Conservation (phyloP, 805 yeast species). For the Candida easanensis region DNA sequence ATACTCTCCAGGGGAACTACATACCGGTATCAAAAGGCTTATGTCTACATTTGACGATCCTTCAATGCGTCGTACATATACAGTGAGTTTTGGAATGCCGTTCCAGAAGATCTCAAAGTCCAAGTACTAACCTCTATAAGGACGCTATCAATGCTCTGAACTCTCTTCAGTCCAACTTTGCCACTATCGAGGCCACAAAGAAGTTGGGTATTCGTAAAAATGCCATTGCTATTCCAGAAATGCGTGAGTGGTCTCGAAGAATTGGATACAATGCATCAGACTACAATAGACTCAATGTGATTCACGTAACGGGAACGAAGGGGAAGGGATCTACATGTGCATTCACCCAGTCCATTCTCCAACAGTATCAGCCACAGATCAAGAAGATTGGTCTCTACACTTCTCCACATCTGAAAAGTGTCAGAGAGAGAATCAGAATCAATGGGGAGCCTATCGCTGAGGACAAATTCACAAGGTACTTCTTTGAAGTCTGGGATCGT, state of each 20-base stretch:
- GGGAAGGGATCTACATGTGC: slow-evolving; percentile 99
- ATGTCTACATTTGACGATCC: background rate
- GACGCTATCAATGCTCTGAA: slow-evolving; percentile 88
- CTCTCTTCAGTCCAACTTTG: slow-evolving; percentile 86
- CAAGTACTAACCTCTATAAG: slow-evolving; percentile 9
- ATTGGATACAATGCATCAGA: slow-evolving; percentile 66
- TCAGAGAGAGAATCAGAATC: slow-evolving; percentile 86
- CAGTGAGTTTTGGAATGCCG: slow-evolving; percentile 7
- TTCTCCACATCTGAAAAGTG: slow-evolving; percentile 92
- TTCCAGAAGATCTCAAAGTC: background rate
- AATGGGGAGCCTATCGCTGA: slow-evolving; percentile 84
- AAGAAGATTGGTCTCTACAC: slow-evolving; percentile 87
- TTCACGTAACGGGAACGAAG: slow-evolving; percentile 96
- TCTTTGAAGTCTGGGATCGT: slow-evolving; percentile 91
- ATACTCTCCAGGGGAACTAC: too few relatives aligned
- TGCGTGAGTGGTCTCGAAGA: slow-evolving; percentile 75
- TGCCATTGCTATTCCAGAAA: slow-evolving; percentile 75
- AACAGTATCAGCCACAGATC: slow-evolving; percentile 50
- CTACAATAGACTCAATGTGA: slow-evolving; percentile 69
- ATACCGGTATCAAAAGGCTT: too few relatives aligned
- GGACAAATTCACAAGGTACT: slow-evolving; percentile 77
- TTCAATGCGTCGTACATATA: slow-evolving; percentile 19
- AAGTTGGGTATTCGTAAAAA: slow-evolving; percentile 61
- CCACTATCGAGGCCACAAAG: slow-evolving; percentile 80
- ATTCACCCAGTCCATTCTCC: slow-evolving; percentile 76